phyloP scores from a whole-genome alignment of 225 moss, liverwort and hornwort genomes.

The Bryoerythrophyllum caledonicum region DNA sequence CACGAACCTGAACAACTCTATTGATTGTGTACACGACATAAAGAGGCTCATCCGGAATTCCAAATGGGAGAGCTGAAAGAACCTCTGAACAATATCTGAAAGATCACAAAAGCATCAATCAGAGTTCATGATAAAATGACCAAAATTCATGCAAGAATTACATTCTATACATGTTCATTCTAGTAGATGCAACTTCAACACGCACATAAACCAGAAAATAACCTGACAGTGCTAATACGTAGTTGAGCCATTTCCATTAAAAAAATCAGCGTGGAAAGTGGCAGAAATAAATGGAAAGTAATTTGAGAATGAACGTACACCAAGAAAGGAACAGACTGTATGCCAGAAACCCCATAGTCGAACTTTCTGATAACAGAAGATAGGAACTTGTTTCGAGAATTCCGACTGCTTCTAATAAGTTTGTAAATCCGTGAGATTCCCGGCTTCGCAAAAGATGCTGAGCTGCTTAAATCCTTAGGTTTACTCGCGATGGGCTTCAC shows the following conservation, averaged over 20 bases:
- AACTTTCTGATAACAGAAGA: conserved; percentile 90
- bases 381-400: conserved; percentile 89
- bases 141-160: not conserved
- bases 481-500: conserved; percentile 32
- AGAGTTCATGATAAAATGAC: conserved; percentile 5
- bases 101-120: conserved; percentile 20
- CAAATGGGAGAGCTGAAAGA: conserved; percentile 81
- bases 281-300: not conserved
- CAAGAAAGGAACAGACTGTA: conserved; percentile 70
- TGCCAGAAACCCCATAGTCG: conserved; percentile 72
- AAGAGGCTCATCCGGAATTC: conserved; percentile 86
- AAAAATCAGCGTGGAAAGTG: not conserved
- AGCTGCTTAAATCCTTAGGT: conserved; percentile 40
- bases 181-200: not conserved
- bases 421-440: conserved; percentile 95
- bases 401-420: conserved; percentile 73
- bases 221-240: not conserved
- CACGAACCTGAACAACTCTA: conserved; percentile 89
- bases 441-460: conserved; percentile 69
- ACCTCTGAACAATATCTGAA: conserved; percentile 88
- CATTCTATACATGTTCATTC: not conserved
- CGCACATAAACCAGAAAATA: conserved; percentile 6
- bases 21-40: conserved; percentile 86
- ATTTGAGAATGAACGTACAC: conserved; percentile 50
- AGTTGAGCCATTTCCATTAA: not conserved